These are phyloP conservation scores for Schizonepeta tenuifolia DNA, from an alignment of 257 asterid species.

Conservation along the genomic window DNA sequence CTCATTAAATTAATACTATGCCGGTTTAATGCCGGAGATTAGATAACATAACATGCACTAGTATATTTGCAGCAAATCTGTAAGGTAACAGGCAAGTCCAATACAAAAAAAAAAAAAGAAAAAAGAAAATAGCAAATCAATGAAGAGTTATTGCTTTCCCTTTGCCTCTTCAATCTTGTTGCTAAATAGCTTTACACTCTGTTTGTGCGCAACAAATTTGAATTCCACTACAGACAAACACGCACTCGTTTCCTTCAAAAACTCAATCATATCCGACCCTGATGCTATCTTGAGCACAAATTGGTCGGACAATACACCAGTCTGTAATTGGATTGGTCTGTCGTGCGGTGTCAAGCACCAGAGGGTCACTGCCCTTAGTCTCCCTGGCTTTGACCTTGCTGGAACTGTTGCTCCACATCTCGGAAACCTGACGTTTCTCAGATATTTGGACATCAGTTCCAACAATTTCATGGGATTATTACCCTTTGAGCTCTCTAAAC, in stretches of 20 bases:
- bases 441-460: conserved; percentile 4
- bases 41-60: too few species aligned
- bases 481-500: background rate
- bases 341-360: background rate
- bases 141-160: too few species aligned
- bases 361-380: background rate
- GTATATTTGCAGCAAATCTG: too few species aligned
- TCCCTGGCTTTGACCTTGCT: background rate
- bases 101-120: too few species aligned
- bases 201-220: background rate
- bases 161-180: background rate
- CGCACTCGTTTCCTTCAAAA: background rate
- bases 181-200: background rate
- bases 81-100: too few species aligned
- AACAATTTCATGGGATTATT: background rate
- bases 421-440: background rate
- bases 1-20: too few species aligned
- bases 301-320: background rate
- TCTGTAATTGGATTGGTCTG: background rate
- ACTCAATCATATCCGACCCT: background rate
- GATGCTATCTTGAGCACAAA: background rate
- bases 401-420: background rate
- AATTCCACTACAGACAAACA: background rate
- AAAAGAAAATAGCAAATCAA: too few species aligned
- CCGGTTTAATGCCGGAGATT: too few species aligned